These are phyloP conservation scores for Aspergillus haitiensis DNA, from an alignment of 495 filamentous ascomycete genomes.

Conservation along the genomic window DNA sequence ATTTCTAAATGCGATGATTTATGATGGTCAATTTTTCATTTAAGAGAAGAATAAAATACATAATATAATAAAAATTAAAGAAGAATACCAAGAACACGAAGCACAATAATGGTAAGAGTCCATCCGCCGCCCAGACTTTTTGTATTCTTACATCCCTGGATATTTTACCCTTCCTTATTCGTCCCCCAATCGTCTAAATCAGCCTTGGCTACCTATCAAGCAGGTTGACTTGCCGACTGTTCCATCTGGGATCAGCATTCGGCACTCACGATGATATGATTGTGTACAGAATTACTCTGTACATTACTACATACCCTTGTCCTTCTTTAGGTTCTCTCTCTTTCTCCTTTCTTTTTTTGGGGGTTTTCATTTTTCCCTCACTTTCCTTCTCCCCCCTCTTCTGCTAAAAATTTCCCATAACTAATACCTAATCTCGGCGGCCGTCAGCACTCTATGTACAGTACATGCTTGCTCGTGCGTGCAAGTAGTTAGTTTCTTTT, in stretches of 20 bases:
- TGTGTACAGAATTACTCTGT: not conserved
- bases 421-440: slow-evolving; percentile 8
- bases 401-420: not conserved
- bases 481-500: not conserved
- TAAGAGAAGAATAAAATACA: too few species aligned
- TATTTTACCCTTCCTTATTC: not conserved
- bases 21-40: too few species aligned
- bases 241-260: not conserved
- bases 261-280: not conserved
- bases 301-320: not conserved
- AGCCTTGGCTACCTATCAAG: not conserved
- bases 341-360: too few species aligned
- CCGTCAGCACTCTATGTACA: slow-evolving; percentile 18
- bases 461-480: slow-evolving; percentile 10
- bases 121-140: not conserved
- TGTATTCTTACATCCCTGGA: not conserved
- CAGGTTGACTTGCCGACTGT: not conserved
- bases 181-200: not conserved
- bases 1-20: too few species aligned
- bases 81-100: not conserved
- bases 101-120: not conserved
- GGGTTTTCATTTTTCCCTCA: not conserved
- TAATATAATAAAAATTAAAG: too few species aligned
- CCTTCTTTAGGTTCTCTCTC: too few species aligned
- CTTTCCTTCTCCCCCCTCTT: not conserved